Conservation (phyloP, 306 rosid genomes). For the Calophaca sinica region DNA sequence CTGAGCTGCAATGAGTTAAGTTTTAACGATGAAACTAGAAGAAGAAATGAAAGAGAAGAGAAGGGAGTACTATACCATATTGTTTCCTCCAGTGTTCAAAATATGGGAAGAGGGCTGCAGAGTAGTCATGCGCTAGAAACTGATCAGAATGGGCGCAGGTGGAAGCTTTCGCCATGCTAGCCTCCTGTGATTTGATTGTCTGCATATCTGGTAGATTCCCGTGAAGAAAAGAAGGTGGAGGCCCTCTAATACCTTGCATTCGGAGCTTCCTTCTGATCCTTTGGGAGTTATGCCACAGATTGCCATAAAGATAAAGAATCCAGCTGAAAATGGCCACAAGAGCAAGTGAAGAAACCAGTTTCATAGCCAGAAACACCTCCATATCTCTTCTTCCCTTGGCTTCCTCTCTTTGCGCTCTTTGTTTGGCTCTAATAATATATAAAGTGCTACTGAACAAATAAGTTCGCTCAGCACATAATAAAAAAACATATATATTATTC, state of each 20-base stretch:
- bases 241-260: constrained; percentile 79
- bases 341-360: constrained; percentile 43
- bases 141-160: constrained; percentile 40
- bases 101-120: constrained; percentile 84
- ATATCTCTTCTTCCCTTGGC: constrained; percentile 16
- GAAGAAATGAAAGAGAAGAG: neutral
- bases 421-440: neutral
- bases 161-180: constrained; percentile 22
- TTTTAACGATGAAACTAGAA: too few species aligned
- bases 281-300: constrained; percentile 57
- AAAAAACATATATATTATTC: constrained; percentile 2
- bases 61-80: constrained; percentile 61
- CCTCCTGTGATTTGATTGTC: constrained; percentile 60
- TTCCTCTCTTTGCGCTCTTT: neutral
- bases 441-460: neutral
- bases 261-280: constrained; percentile 66
- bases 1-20: too few species aligned
- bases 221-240: constrained; percentile 68
- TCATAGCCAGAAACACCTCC: constrained; percentile 45
- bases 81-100: constrained; percentile 85
- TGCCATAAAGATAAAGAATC: constrained; percentile 50
- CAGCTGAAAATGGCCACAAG: constrained; percentile 52
- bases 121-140: constrained; percentile 74
- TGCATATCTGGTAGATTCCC: constrained; percentile 85
- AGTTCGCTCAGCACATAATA: neutral